Base-by-base conservation (phyloP, 2,329 filamentous ascomycete genomes). In the Arthrobotrys iridis region DNA sequence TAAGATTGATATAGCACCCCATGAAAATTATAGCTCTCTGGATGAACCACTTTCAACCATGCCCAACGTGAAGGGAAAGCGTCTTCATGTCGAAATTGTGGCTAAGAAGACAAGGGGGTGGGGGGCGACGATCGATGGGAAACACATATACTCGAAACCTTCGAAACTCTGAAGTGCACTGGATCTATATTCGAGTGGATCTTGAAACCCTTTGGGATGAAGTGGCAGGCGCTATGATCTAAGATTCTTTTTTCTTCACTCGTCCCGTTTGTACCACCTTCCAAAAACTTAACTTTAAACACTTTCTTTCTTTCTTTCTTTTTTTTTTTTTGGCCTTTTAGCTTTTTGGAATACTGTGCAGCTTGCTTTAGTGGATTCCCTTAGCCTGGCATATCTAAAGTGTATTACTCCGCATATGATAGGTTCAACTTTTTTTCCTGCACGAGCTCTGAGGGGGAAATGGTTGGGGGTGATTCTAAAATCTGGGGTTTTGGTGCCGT, bases 401-500 rank as follows among this genome's bases (percentile, higher is more conserved):
- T 37, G 33, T 7, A 41, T 33, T 60, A 60, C 57, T 60, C 57
- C 57, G 57, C 57, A 45, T 45, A 45, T 60, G 57, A 60, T 60
- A 60, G 57, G 57, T 60, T 45, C 24, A 43, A 24, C 11, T 24
- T 24, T 22, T 28, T 58, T 20, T 57, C 11, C 24, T 22, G 22
- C 33, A 22, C 28, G 64, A 60, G 64, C 52, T 68, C 63, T 67
- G 40, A 45, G 50, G n/a, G 50, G n/a, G 20, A 59, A 59, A 59
- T 41, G 55, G 37, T 41, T 41, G 37, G 37, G 55, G 37, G 43
- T 41, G 35, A 59, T 24, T 15, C 13, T 6, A 58, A 62, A 70
- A 70, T 70, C 55, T 70, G 65, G 65, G 65, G 65, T 70, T 45
- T 1, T 40, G 13, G 10, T 7, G 35, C n/a, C n/a, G n/a, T n/a